Evolutionary conservation across 305 asterid species (phyloP).

Genomic region (Andrographis paniculata): DNA sequence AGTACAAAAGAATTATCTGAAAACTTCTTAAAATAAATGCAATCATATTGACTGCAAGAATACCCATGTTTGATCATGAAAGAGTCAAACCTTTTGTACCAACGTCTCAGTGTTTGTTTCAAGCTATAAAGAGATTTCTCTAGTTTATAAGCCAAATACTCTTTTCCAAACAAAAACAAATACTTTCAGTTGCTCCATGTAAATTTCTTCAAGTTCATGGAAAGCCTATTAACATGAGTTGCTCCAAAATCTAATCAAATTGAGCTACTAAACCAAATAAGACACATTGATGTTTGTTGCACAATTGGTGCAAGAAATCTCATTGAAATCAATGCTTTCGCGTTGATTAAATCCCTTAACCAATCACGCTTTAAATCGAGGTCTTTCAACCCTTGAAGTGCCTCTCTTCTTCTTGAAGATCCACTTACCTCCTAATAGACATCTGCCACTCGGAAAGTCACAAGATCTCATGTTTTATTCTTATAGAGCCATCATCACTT

Average conservation of each 20-base stretch:
- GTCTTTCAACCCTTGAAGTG: not conserved
- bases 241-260: not conserved
- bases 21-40: not conserved
- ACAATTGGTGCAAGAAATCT: not conserved
- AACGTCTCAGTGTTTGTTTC: not conserved
- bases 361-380: slow-evolving; percentile 1
- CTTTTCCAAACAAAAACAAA: not conserved
- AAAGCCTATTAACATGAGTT: not conserved
- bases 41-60: not conserved
- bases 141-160: not conserved
- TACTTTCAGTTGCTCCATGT: not conserved
- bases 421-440: not conserved
- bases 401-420: not conserved
- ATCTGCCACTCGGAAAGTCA: not conserved
- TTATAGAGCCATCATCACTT: not conserved
- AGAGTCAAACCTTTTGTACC: slow-evolving; percentile 1
- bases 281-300: not conserved
- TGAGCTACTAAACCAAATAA: not conserved
- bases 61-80: not conserved
- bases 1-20: not conserved
- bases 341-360: not conserved
- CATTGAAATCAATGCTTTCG: not conserved
- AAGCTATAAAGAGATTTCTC: not conserved
- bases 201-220: not conserved
- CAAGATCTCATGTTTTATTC: not conserved